Base-by-base conservation (phyloP, 805 yeast genomes). In the Candida sithepensis region DNA sequence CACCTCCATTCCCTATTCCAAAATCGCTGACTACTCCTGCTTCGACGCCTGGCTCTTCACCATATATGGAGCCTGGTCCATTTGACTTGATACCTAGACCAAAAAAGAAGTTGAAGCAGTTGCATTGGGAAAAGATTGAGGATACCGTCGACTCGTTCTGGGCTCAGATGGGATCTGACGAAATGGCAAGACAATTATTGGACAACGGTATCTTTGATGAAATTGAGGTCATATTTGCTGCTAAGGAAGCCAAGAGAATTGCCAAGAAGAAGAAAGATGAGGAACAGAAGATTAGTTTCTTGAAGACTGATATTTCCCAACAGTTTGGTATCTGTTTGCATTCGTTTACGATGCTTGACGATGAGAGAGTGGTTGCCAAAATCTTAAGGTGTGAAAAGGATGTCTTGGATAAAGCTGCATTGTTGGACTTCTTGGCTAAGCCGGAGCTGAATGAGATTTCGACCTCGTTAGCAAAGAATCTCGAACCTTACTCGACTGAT, bases 111-210 rank as follows among this genome's bases (percentile, higher is more conserved):
- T 76, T 94, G 54, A 94, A 95, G 64, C 99, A 92, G 64, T 77
- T 94, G 72, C 99, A 94, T 64, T 95, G 98, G 98, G 97, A 92
- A 57, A 88, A 87, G 60, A 74, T 95, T 34, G 96, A 92, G 30
- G 77, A 82, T 49, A 85, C 94, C 19, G 86, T 84, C 44, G 79
- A 84, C 40, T 91, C 98, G 0, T 85, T 94, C 50, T 92, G 99
- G 98, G 77, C 81, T 18, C 76, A 78, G 23, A 74, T 81, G 28
- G 79, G 83, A 36, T 81, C 84, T 20, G 77, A 74, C 2, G 73
- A 72, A 19, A 68, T 81, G 38, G 79, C 85, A 2, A 85, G 81
- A 50, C 81, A 81, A 51, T 71, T 92, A 42, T 71, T 77, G 44
- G 84, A 83, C 49, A 81, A 79, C 50, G 99, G 99, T 49, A 82